Conservation (phyloP, 106 monocot genomes). For the Dendrobium nobile region DNA sequence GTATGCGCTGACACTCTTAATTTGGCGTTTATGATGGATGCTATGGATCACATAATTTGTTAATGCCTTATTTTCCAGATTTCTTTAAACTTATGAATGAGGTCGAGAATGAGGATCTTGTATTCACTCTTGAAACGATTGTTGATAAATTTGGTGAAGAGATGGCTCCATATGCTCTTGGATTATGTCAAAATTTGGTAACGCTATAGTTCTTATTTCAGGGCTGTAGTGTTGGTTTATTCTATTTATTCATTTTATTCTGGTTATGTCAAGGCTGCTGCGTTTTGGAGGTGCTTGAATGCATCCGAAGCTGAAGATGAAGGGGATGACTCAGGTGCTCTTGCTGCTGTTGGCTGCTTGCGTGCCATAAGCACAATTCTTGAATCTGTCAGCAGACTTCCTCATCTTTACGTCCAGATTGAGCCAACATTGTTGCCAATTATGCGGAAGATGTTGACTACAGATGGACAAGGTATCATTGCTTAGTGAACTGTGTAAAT, state of each 20-base stretch:
- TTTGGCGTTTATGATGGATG: background rate
- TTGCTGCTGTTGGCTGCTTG: slow-evolving; percentile 96
- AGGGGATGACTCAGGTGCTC: slow-evolving; percentile 80
- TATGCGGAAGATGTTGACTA: slow-evolving; percentile 83
- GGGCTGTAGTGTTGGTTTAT: background rate
- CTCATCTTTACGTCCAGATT: slow-evolving; percentile 83
- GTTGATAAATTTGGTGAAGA: slow-evolving; percentile 99
- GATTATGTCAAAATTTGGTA: slow-evolving; percentile 96
- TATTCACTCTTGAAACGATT: slow-evolving; percentile 93
- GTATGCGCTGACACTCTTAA: slow-evolving; percentile 31
- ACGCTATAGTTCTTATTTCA: background rate
- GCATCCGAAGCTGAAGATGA: slow-evolving; percentile 84
- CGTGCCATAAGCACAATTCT: slow-evolving; percentile 98
- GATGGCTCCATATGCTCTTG: slow-evolving; percentile 97
- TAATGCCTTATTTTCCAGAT: slow-evolving; percentile 30
- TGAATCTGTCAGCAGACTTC: slow-evolving; percentile 88
- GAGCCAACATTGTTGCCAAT: slow-evolving; percentile 92
- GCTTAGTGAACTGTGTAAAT: background rate
- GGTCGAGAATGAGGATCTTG: slow-evolving; percentile 97
- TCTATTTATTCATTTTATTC: background rate
- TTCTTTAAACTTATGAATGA: slow-evolving; percentile 99
- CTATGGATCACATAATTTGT: background rate
- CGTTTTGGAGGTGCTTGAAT: slow-evolving; percentile 88
- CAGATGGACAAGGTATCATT: slow-evolving; percentile 91
- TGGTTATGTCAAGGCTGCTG: slow-evolving; percentile 51